Base-by-base conservation (phyloP, 164 flowering plant genomes). In the Stephania yunnanensis region DNA sequence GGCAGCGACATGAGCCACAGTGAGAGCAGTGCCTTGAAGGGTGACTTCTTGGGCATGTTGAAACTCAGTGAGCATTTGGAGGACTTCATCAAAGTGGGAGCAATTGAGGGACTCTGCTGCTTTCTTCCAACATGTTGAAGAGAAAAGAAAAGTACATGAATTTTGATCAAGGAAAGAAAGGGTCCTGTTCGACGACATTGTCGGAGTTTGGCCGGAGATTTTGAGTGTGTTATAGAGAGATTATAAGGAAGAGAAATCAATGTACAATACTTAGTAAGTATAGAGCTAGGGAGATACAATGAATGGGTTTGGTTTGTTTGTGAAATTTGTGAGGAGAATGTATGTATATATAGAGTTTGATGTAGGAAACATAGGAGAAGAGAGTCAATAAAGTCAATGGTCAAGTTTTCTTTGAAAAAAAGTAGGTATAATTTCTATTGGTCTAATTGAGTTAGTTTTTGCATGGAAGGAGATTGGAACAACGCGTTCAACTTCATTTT, bases 1-100 rank as follows among this genome's bases (percentile, higher is more conserved):
- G 73, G 88, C 87, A 8, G 88, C 77, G 58, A 87, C 87, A 44
- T 87, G 84, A 67, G 87, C 87, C 0, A 85, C 84, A 4, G 87
- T 82, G 46, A 87, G 87, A 44, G 78, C 73, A 1, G 87, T 81
- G 15, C 90, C 90, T 31, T 82, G 83, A 30, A 87, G 75, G 2
- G 71, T 70, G 13, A 87, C 90, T 7, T 78, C 53, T 25, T 78
- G 77, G 29, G 81, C 72, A 10, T 82, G 71, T 15, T 82, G 71
- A 74, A 79, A 86, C 36, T 85, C 80, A 9, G 84, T 58, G 17
- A 87, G 78, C 90, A 87, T 83, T 20, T 76, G 46, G 4, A 71
- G 73, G 5, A 86, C 90, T 61, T 87, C 90, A 4, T 86, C 90
- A 20, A 80, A 77, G 75, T 87, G 87, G 73, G 76, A 75, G 69